Evolutionary conservation across 208 protist genomes (phyloP).

Genomic region (Leishmania tarentolae): DNA sequence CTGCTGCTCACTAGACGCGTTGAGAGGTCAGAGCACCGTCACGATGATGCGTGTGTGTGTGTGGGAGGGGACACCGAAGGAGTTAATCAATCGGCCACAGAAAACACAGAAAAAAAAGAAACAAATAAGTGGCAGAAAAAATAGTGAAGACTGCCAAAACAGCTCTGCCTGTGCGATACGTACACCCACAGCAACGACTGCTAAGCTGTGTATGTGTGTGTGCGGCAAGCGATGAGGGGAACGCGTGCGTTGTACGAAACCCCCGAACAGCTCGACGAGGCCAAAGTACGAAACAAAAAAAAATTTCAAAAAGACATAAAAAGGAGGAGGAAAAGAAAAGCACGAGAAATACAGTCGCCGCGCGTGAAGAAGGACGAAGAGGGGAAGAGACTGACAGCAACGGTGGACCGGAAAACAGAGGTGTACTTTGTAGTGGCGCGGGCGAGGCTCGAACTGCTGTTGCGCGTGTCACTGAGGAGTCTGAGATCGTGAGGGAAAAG

Average conservation of each 20-base stretch:
- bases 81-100: not conserved
- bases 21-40: not conserved
- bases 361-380: not conserved
- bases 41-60: not conserved
- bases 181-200: not conserved
- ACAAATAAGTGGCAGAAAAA: not conserved
- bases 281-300: not conserved
- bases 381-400: not conserved
- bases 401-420: slow-evolving; percentile 1
- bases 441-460: not conserved
- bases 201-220: not conserved
- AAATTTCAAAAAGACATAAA: not conserved
- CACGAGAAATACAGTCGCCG: not conserved
- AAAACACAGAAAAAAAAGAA: not conserved
- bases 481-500: not conserved
- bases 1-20: not conserved
- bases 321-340: not conserved
- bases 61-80: not conserved
- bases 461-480: not conserved
- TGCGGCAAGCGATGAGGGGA: not conserved
- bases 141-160: not conserved
- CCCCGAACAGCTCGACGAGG: not conserved
- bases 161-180: not conserved
- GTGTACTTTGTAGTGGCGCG: not conserved
- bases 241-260: not conserved